These are phyloP conservation scores for Hypoxylon subgilvum DNA, from an alignment of 495 filamentous ascomycete species.

Conservation along the genomic window DNA sequence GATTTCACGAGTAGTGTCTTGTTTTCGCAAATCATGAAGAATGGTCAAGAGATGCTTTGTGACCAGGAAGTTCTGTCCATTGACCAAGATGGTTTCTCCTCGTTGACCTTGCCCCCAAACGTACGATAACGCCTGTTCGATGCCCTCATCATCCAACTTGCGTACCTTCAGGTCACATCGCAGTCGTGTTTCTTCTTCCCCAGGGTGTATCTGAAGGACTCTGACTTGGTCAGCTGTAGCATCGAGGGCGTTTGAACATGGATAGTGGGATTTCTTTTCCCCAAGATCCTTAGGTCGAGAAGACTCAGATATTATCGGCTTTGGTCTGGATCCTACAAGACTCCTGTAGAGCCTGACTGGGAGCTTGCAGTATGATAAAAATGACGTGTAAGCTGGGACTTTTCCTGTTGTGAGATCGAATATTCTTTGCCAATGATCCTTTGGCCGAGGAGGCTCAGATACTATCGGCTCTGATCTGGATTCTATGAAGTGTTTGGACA, in stretches of 20 bases:
- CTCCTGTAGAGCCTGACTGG: background rate
- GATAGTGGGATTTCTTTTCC: background rate
- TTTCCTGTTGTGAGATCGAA: no score
- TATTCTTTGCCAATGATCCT: no score
- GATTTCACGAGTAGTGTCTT: background rate
- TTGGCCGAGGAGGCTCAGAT: no score
- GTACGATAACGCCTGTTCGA: constrained; percentile 13
- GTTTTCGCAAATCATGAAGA: background rate
- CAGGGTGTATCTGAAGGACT: constrained; percentile 3
- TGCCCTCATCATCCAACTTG: background rate
- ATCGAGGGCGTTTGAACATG: background rate
- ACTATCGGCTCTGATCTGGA: no score
- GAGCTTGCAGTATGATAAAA: background rate
- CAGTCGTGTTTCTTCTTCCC: background rate
- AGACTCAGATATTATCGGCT: no score
- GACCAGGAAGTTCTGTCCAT: background rate
- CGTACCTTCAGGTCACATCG: background rate
- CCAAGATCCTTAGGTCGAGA: no score
- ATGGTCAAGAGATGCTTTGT: constrained; percentile 6
- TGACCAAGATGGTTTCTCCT: background rate
- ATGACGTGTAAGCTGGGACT: background rate
- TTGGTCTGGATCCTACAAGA: background rate
- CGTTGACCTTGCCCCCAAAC: constrained; percentile 2
- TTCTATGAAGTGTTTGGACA: background rate
- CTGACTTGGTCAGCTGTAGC: background rate